Percentiles rank a stretch among this genome's conserved stretches.
Evolutionary conservation across 805 yeast species (phyloP).

Genomic region (Myxozyma geophila): DNA sequence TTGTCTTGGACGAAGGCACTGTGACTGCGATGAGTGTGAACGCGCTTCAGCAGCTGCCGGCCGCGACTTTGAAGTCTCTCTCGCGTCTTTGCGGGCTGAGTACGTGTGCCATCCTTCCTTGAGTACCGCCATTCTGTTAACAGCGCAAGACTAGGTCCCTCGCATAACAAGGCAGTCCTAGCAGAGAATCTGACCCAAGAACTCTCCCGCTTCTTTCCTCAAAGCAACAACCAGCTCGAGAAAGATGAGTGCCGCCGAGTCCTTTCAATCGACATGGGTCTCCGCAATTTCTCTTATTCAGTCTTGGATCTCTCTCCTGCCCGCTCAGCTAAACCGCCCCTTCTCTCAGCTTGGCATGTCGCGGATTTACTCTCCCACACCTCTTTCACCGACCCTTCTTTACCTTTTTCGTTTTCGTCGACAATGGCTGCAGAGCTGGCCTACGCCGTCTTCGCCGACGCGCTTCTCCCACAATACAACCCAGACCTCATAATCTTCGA

Average conservation of each 20-base stretch:
- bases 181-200: slow-evolving; percentile 9
- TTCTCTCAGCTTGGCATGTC: slow-evolving; percentile 18
- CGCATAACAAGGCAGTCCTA: slow-evolving; percentile 11
- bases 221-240: background rate
- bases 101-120: background rate
- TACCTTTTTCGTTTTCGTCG: background rate
- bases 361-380: background rate
- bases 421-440: slow-evolving; percentile 20
- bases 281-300: slow-evolving; percentile 22
- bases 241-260: slow-evolving; percentile 3
- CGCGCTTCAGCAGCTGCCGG: slow-evolving; percentile 12
- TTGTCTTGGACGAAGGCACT: background rate
- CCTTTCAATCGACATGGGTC: slow-evolving; percentile 25
- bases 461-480: slow-evolving; percentile 12
- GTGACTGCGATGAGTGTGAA: background rate
- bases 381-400: background rate
- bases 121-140: too few relatives aligned
- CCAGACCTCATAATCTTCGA: slow-evolving; percentile 55
- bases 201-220: background rate
- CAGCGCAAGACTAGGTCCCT: background rate
- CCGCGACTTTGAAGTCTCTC: slow-evolving; percentile 15
- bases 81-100: slow-evolving; percentile 20
- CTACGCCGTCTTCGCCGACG: slow-evolving; percentile 16
- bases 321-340: background rate
- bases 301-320: slow-evolving; percentile 7